Conservation (phyloP, 352 stramenopile species). For the Blastocystis sp. region DNA sequence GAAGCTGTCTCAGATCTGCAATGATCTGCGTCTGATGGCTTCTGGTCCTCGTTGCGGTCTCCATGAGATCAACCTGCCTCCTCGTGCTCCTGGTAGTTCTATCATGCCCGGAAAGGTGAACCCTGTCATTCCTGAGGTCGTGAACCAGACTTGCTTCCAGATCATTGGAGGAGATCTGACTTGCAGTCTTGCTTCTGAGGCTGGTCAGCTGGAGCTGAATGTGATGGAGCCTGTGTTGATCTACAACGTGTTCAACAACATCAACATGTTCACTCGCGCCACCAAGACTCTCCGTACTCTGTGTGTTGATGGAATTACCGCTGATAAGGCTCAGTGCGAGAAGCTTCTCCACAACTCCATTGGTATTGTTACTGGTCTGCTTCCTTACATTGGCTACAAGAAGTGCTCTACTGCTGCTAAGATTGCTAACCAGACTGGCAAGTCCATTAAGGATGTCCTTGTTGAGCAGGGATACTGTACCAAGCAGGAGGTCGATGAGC, state of each 20-base stretch:
- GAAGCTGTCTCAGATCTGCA: slow-evolving; percentile 42
- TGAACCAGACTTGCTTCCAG: background rate
- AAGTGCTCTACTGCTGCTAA: slow-evolving; percentile 37
- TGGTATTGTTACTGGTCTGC: no score
- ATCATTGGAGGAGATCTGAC: slow-evolving; percentile 43
- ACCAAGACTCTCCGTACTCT: slow-evolving; percentile 51
- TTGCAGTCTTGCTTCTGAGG: slow-evolving; percentile 18
- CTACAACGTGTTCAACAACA: no score
- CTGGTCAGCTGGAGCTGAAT: slow-evolving; percentile 27
- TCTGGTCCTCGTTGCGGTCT: no score
- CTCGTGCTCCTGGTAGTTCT: no score
- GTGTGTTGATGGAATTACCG: slow-evolving; percentile 40
- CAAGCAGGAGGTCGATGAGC: slow-evolving; percentile 48
- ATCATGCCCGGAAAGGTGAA: no score
- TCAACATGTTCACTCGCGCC: slow-evolving; percentile 57
- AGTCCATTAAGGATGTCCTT: slow-evolving; percentile 38
- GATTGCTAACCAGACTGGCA: slow-evolving; percentile 55
- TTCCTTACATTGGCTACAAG: no score
- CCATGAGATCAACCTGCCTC: no score
- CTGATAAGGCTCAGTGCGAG: slow-evolving; percentile 51
- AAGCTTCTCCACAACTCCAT: slow-evolving; percentile 57
- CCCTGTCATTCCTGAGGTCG: no score
- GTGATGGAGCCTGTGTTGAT: slow-evolving; percentile 8
- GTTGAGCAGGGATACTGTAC: slow-evolving; percentile 44
- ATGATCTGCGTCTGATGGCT: no score